Conservation (phyloP, 2,329 filamentous ascomycete species). For the Fusarium cyanostomum region DNA sequence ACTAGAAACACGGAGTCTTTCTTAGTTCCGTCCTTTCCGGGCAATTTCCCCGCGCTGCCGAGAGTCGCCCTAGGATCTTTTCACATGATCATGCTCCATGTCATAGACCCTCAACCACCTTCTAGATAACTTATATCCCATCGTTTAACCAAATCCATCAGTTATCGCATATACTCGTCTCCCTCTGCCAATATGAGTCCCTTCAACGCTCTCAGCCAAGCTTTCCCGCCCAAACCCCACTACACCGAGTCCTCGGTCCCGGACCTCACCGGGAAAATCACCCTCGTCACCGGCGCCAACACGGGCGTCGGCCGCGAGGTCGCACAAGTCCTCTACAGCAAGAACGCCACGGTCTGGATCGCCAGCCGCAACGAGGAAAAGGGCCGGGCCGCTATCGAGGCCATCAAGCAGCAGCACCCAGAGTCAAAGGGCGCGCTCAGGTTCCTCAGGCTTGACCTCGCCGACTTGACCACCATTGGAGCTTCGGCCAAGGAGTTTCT, state of each 20-base stretch:
- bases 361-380: constrained; percentile 60
- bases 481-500: constrained; percentile 46
- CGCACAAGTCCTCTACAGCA: constrained; percentile 61
- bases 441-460: constrained; percentile 58
- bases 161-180: too few relatives aligned
- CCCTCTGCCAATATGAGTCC: constrained; percentile 11
- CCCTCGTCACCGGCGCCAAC: constrained; percentile 60
- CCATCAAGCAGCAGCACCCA: constrained; percentile 51
- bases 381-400: constrained; percentile 55
- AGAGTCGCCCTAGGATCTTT: constrained; percentile 5
- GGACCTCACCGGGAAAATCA: constrained; percentile 57
- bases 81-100: constrained; percentile 4
- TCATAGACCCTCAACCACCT: background rate
- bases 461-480: constrained; percentile 50
- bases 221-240: constrained; percentile 37
- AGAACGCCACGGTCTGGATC: constrained; percentile 65
- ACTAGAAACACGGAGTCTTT: background rate
- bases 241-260: constrained; percentile 71
- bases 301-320: constrained; percentile 62
- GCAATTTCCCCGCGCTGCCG: constrained; percentile 27
- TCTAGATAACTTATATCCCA: background rate
- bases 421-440: constrained; percentile 52
- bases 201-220: constrained; percentile 30
- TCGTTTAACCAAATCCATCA: constrained; percentile 4
- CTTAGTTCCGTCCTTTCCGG: constrained; percentile 4